phyloP scores from a whole-genome alignment of 2,329 filamentous ascomycete genomes.

The Beauveria sp. region DNA sequence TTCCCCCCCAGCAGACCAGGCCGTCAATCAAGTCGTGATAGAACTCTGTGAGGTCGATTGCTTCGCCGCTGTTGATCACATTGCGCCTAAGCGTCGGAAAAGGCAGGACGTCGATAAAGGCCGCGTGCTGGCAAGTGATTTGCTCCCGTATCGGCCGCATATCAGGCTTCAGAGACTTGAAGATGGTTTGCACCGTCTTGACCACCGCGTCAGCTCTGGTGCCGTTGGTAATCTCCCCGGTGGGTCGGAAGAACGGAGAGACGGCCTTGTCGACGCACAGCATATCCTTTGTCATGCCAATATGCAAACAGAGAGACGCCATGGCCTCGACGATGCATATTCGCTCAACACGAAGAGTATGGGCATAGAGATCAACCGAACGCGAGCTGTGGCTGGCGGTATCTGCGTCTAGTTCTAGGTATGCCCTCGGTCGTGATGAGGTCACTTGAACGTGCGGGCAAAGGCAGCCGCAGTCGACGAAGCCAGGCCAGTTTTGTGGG shows the following conservation, averaged over 20 bases:
- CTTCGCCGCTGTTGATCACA: slow-evolving; percentile 11
- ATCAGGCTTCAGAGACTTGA: slow-evolving; percentile 18
- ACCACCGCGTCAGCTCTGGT: slow-evolving; percentile 8
- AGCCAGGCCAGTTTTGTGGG: neutral
- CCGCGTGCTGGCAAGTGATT: slow-evolving; percentile 17
- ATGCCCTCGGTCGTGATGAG: neutral
- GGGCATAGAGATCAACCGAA: neutral
- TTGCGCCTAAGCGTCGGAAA: slow-evolving; percentile 20
- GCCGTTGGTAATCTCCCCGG: neutral
- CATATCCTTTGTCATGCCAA: slow-evolving; percentile 19
- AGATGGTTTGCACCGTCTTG: slow-evolving; percentile 17
- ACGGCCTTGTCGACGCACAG: slow-evolving; percentile 19
- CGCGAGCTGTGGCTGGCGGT: neutral
- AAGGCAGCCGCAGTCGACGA: neutral
- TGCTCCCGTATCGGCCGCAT: slow-evolving; percentile 19
- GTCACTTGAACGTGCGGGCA: neutral
- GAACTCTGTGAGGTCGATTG: too few relatives aligned
- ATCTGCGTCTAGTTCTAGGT: neutral
- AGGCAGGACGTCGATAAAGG: slow-evolving; percentile 19
- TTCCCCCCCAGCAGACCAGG: too few relatives aligned
- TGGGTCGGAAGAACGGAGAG: slow-evolving; percentile 21
- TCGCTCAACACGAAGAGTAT: slow-evolving; percentile 19
- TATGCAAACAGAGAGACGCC: slow-evolving; percentile 1
- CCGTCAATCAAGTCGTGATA: too few relatives aligned
- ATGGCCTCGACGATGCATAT: slow-evolving; percentile 20